A percentile compares a stretch with the other conserved stretches of the same genome.
Conservation (phyloP, 495 filamentous ascomycete species). For the Penicillium coprophilum region DNA sequence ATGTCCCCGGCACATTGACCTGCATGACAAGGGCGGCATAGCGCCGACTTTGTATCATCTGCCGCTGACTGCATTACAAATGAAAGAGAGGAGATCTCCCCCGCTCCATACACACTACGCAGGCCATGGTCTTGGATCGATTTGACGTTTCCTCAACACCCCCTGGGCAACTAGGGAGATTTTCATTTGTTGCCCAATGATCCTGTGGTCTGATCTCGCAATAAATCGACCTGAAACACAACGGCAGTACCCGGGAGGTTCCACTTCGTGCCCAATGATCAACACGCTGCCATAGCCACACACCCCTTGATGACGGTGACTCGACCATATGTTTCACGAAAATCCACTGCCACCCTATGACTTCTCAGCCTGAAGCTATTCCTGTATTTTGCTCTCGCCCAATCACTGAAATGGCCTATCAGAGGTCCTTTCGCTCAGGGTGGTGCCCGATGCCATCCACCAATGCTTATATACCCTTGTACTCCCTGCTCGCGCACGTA, state of each 20-base stretch:
- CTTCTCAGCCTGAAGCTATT: conserved; percentile 27
- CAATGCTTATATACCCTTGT: conserved; percentile 28
- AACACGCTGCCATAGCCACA: conserved; percentile 10
- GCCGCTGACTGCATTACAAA: conserved; percentile 11
- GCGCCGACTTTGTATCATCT: conserved; percentile 9
- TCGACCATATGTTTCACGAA: conserved; percentile 7
- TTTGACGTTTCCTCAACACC: conserved; percentile 1
- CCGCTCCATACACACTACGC: conserved; percentile 5
- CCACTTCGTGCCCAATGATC: conserved; percentile 14
- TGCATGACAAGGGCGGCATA: conserved; percentile 3
- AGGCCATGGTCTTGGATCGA: not conserved
- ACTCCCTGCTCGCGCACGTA: conserved; percentile 17
- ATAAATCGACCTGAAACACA: conserved; percentile 14
- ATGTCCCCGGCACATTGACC: not conserved
- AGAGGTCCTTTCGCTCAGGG: conserved; percentile 14
- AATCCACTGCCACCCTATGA: conserved; percentile 19
- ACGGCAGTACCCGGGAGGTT: conserved; percentile 10
- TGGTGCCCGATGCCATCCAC: conserved; percentile 29
- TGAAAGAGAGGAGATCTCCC: conserved; percentile 1
- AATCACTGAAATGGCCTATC: conserved; percentile 29
- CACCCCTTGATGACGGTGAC: conserved; percentile 1
- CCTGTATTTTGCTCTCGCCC: conserved; percentile 24
- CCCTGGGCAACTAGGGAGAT: conserved; percentile 1
- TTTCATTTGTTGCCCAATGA: conserved; percentile 12
- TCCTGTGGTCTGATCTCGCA: conserved; percentile 1